These are phyloP conservation scores for Serpula lacrymans DNA, from an alignment of 768 basidiomycete genomes.

Conservation along the genomic window DNA sequence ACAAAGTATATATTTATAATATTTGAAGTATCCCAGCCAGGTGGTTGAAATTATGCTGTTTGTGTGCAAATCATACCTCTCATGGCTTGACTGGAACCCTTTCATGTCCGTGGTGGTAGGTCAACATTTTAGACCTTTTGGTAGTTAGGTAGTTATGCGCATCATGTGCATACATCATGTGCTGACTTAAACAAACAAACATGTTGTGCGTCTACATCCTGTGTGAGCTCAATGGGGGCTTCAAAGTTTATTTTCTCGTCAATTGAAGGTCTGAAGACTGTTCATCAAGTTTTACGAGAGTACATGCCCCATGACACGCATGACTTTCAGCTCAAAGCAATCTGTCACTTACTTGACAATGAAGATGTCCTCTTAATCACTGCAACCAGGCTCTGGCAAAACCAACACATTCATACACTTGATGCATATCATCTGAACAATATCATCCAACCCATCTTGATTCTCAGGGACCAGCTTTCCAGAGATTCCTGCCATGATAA, in stretches of 20 bases:
- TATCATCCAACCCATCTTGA: constrained; percentile 1
- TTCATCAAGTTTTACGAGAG: background rate
- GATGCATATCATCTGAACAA: background rate
- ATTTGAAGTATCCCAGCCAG: no score
- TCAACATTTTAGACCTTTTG: no score
- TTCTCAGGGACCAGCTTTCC: constrained; percentile 9
- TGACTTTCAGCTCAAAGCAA: constrained; percentile 5
- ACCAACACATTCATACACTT: constrained; percentile 1
- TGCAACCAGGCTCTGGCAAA: constrained; percentile 3
- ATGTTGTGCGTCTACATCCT: no score
- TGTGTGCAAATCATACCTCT: no score
- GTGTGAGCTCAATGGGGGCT: no score
- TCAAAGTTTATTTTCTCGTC: constrained; percentile 3
- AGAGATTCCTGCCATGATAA: constrained; percentile 12
- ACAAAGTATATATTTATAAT: no score
- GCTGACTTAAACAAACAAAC: no score
- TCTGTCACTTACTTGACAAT: constrained; percentile 1
- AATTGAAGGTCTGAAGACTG: background rate
- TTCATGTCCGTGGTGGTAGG: no score
- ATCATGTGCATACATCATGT: no score
- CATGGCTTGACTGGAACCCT: no score
- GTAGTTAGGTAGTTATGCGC: no score
- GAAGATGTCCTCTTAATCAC: constrained; percentile 5
- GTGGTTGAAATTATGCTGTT: no score
- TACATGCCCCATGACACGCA: constrained; percentile 5